Percentiles rank a stretch among this genome's conserved stretches.
phyloP scores from a whole-genome alignment of 176 grass and related monocot genomes.

The Triticum dicoccoides region DNA sequence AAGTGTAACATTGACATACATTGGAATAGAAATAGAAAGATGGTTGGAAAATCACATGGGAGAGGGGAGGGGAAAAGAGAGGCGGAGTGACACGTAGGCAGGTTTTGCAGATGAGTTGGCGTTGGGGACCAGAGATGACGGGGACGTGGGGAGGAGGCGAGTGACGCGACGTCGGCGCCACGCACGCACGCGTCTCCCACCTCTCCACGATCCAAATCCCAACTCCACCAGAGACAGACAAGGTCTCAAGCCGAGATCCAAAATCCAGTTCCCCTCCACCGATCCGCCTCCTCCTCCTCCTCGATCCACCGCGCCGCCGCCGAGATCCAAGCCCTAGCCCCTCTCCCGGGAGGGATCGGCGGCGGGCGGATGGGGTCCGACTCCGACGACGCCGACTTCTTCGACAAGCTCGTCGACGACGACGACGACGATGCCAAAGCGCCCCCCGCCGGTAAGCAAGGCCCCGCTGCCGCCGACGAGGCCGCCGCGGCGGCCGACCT shows the following conservation, averaged over 20 bases:
- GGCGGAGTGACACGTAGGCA: not conserved
- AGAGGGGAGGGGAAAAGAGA: too few species aligned
- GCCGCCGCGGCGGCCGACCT: constrained; percentile 9
- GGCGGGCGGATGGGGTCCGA: constrained; percentile 27
- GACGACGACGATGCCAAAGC: constrained; percentile 40
- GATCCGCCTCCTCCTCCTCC: not conserved
- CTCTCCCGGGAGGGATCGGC: not conserved
- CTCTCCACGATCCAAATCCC: not conserved
- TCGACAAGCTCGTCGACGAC: constrained; percentile 79
- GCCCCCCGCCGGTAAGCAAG: not conserved
- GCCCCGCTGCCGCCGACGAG: not conserved
- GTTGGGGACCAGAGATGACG: not conserved
- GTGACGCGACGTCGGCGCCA: constrained; percentile 10
- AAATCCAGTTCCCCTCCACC: not conserved
- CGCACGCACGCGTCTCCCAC: not conserved
- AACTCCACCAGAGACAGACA: not conserved
- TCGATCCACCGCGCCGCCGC: not conserved
- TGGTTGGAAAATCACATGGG: too few species aligned
- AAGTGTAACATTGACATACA: too few species aligned
- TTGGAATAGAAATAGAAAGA: not conserved
- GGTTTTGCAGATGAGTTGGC: too few species aligned
- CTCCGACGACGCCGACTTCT: constrained; percentile 84
- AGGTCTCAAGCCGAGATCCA: not conserved
- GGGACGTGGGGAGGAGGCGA: not conserved
- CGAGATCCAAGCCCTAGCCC: constrained; percentile 5